Evolutionary conservation across 768 basidiomycete genomes (phyloP).

Genomic region (Dacryopinax primogenitus): DNA sequence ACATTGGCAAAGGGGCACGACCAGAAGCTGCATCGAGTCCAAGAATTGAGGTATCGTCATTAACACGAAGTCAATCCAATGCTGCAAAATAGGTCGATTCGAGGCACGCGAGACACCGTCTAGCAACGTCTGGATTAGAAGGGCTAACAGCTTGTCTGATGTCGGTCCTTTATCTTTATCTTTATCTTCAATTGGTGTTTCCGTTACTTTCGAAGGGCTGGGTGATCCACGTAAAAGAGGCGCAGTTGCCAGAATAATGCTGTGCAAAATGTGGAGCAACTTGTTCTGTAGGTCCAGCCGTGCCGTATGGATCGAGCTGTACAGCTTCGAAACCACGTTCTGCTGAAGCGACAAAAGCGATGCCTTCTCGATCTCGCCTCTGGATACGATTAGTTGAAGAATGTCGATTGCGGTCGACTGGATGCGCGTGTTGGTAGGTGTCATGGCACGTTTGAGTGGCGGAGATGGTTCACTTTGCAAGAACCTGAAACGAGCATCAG

Average conservation of each 20-base stretch:
- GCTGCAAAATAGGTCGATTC: conserved; percentile 75
- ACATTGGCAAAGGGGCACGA: conserved; percentile 67
- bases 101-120: conserved; percentile 59
- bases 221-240: background rate
- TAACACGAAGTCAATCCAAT: conserved; percentile 93
- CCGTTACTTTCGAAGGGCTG: background rate
- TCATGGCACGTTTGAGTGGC: conserved; percentile 39
- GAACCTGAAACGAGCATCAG: conserved; percentile 36
- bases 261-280: conserved; percentile 79
- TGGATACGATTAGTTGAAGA: conserved; percentile 65
- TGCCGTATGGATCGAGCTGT: conserved; percentile 50
- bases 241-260: conserved; percentile 57
- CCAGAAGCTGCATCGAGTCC: conserved; percentile 48
- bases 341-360: conserved; percentile 55
- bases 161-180: conserved; percentile 7
- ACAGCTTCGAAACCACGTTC: conserved; percentile 61
- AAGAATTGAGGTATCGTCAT: conserved; percentile 83
- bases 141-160: conserved; percentile 26
- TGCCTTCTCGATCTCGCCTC: conserved; percentile 60
- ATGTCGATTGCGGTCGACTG: conserved; percentile 70
- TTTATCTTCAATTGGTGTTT: background rate
- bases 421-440: conserved; percentile 45
- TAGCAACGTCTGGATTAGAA: conserved; percentile 62
- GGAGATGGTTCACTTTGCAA: conserved; percentile 64
- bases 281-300: conserved; percentile 85